phyloP scores from a whole-genome alignment of 495 filamentous ascomycete species.

The Clavariopsis aquatica region DNA sequence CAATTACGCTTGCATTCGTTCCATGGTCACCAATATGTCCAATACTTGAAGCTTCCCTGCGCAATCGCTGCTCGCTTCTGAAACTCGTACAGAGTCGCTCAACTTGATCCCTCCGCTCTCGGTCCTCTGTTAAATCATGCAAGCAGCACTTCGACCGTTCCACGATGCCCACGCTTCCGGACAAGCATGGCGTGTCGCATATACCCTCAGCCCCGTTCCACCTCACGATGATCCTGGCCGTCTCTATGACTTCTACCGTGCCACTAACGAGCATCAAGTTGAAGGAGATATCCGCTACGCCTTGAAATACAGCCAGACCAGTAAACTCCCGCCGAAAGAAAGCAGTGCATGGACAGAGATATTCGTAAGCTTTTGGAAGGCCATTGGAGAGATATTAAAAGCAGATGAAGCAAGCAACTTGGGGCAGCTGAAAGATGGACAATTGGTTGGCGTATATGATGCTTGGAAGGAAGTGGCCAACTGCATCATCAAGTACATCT shows the following conservation, averaged over 20 bases:
- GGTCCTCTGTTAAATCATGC: constrained; percentile 53
- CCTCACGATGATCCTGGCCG: constrained; percentile 58
- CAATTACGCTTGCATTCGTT: neutral
- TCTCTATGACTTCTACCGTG: constrained; percentile 61
- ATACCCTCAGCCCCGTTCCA: constrained; percentile 67
- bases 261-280: constrained; percentile 58
- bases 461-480: constrained; percentile 79
- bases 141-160: constrained; percentile 63
- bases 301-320: constrained; percentile 57
- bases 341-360: constrained; percentile 77
- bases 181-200: constrained; percentile 67
- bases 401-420: constrained; percentile 45
- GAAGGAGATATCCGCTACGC: constrained; percentile 60
- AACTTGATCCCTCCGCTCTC: neutral
- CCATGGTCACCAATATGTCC: neutral
- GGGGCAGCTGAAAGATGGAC: constrained; percentile 46
- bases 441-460: constrained; percentile 76
- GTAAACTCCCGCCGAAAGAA: constrained; percentile 63
- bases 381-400: constrained; percentile 57
- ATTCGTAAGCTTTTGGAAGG: constrained; percentile 80
- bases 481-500: constrained; percentile 69
- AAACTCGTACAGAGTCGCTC: neutral
- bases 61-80: neutral
- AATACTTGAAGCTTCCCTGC: neutral
- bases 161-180: constrained; percentile 54